Conservation (phyloP, 306 rosid genomes). For the Malus sylvestris region DNA sequence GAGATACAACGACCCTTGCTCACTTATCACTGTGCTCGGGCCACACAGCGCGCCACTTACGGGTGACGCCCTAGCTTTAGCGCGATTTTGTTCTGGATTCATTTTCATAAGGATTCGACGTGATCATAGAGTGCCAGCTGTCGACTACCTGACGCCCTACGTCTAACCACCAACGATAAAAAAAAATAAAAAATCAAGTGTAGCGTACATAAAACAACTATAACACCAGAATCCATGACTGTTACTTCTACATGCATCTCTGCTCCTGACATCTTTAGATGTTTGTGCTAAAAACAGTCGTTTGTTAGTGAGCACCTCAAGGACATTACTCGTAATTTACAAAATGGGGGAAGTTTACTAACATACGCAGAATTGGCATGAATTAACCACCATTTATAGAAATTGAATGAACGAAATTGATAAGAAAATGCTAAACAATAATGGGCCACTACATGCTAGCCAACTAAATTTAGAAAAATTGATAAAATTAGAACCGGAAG, state of each 20-base stretch:
- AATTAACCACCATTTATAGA: background rate
- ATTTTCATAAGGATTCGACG: no score
- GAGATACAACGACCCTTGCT: no score
- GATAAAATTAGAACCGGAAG: constrained; percentile 1
- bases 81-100: no score
- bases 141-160: no score
- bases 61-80: no score
- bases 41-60: no score
- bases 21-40: no score
- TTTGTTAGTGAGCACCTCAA: background rate
- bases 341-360: background rate
- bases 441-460: background rate
- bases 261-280: constrained; percentile 10
- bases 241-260: background rate
- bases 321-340: background rate
- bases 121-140: no score
- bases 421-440: background rate
- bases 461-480: background rate
- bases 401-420: background rate
- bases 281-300: background rate
- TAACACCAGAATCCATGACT: background rate
- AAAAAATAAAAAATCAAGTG: background rate
- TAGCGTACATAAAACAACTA: background rate
- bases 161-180: background rate
- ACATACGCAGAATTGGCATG: constrained; percentile 8